Evolutionary conservation across 2,329 filamentous ascomycete genomes (phyloP), one percentile per base, ranked within the genome.

Genomic region (Xylariaceae sp.): DNA sequence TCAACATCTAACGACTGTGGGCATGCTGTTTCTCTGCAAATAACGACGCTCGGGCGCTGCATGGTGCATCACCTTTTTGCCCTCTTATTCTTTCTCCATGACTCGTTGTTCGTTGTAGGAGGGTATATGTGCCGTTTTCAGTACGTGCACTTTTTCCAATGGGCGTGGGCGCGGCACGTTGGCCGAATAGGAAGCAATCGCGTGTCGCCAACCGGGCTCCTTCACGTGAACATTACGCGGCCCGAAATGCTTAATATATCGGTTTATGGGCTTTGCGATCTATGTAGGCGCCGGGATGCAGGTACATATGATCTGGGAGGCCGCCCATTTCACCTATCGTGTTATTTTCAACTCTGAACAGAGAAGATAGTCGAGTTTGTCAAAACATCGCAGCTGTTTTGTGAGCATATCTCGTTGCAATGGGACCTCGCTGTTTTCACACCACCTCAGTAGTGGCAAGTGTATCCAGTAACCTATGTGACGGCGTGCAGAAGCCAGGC

Each of bases 281-380:
- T 50, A 8, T 28, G 39, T 37, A 51, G 51, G 48, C 58, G 58
- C 52, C 56, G 52, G 44, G 51, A 55, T 37, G 57, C 51, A 55
- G 48, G 43, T 65, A 62, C 66, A 63, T 56, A 59, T 45, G 40
- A 70, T 60, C 44, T 43, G 53, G 55, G 58, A 68, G 66, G 58
- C 64, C 63, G 37, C 64, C 65, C 44, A 61, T 62, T 36, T 62
- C 59, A 40, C 60, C 36, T 28, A 28, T 53, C 36, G 59, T 59
- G 62, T 60, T 45, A 12, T 44, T 36, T 29, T 55, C 44, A 28
- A 39, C 50, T 52, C 14, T n/a, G 7, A 33, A 36, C 29, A 43
- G 23, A 37, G 37, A 36, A 19, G 41, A 16, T 29, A 11, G 33
- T 34, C 31, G 14, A 23, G 26, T 14, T 31, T 26, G 21, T 16